Conservation (phyloP, 2,329 filamentous ascomycete species). For the Trichophyton benhamiae region DNA sequence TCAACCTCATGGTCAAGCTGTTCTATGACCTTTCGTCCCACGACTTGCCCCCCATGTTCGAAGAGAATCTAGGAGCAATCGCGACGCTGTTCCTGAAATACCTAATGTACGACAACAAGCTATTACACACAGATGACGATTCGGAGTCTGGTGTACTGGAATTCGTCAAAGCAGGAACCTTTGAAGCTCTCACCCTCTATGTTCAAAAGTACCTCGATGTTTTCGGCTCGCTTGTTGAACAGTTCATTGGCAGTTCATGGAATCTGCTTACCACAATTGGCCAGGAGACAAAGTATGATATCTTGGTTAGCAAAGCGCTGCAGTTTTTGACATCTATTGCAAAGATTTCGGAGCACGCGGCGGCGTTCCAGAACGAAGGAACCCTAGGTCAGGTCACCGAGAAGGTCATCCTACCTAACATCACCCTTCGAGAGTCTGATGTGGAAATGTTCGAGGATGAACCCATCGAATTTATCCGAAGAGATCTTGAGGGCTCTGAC, state of each 20-base stretch:
- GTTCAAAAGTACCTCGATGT: conserved; percentile 93
- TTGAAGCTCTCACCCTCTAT: conserved; percentile 78
- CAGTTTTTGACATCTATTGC: conserved; percentile 90
- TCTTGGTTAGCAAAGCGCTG: conserved; percentile 83
- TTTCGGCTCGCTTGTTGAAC: conserved; percentile 65
- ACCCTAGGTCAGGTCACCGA: conserved; percentile 80
- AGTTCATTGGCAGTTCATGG: conserved; percentile 87
- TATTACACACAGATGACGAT: conserved; percentile 78
- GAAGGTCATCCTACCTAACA: conserved; percentile 89
- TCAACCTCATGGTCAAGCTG: conserved; percentile 82
- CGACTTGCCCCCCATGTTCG: conserved; percentile 86
- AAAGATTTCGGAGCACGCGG: conserved; percentile 62
- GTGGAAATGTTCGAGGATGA: conserved; percentile 96
- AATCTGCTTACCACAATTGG: conserved; percentile 77
- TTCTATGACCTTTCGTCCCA: conserved; percentile 96
- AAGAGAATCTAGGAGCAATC: conserved; percentile 70
- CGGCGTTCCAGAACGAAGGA: conserved; percentile 70
- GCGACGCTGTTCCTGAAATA: conserved; percentile 81
- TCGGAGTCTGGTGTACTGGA: conserved; percentile 73
- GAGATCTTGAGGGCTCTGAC: conserved; percentile 91
- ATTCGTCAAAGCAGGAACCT: conserved; percentile 83
- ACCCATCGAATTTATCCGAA: conserved; percentile 93
- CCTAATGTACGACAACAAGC: conserved; percentile 72
- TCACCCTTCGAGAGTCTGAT: conserved; percentile 82
- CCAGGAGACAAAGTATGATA: conserved; percentile 82